These are phyloP conservation scores for Cryphonectria parasitica DNA, from an alignment of 2,329 filamentous ascomycete genomes.

Conservation along the genomic window DNA sequence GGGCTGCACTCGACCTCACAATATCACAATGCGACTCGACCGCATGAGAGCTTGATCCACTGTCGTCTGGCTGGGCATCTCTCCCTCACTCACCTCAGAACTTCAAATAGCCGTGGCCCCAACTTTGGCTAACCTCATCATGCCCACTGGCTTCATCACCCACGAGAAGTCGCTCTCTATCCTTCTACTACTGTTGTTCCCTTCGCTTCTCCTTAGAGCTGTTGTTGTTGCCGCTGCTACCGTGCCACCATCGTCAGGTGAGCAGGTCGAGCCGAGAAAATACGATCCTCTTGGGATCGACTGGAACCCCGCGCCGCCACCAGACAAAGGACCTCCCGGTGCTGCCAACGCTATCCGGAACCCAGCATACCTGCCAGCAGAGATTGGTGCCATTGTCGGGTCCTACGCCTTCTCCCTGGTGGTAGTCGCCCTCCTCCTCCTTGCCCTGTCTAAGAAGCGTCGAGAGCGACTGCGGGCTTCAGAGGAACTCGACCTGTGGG, in stretches of 20 bases:
- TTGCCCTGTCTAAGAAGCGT: constrained; percentile 62
- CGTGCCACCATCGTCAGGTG: constrained; percentile 32
- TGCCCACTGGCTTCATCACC: constrained; percentile 17
- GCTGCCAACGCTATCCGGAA: constrained; percentile 64
- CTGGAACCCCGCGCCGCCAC: constrained; percentile 59
- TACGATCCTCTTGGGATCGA: constrained; percentile 52
- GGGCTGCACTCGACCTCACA: constrained; percentile 47
- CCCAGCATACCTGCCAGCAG: constrained; percentile 70
- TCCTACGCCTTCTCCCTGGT: constrained; percentile 80
- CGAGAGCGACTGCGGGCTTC: constrained; percentile 56
- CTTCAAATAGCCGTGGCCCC: constrained; percentile 27
- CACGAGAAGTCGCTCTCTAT: constrained; percentile 10
- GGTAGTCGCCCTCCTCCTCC: constrained; percentile 69
- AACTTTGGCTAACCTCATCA: constrained; percentile 23
- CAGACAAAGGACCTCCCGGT: constrained; percentile 63
- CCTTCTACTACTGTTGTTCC: constrained; percentile 21
- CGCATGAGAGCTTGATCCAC: constrained; percentile 37
- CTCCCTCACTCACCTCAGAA: constrained; percentile 2
- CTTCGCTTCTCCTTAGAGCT: constrained; percentile 29
- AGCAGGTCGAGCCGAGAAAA: constrained; percentile 31
- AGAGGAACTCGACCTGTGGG: constrained; percentile 49
- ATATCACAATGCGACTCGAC: constrained; percentile 57
- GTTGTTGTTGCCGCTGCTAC: constrained; percentile 40
- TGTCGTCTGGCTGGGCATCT: constrained; percentile 18
- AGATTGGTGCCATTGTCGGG: constrained; percentile 82